Conservation (phyloP, 2,329 filamentous ascomycete genomes). For the Fusarium sp. region DNA sequence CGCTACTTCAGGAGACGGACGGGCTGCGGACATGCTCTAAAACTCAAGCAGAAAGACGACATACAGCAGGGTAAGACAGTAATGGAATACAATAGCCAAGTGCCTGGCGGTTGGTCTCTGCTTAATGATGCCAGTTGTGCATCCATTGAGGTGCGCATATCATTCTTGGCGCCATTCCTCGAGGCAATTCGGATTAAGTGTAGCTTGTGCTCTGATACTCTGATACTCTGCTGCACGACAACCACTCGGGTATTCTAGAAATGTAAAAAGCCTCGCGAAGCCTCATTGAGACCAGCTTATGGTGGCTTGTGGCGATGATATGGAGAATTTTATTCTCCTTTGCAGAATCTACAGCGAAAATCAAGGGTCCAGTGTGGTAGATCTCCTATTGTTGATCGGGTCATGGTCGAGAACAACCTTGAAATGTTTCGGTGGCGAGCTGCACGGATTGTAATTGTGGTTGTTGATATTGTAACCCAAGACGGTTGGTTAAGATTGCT, state of each 20-base stretch:
- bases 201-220: not conserved
- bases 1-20: constrained; percentile 20
- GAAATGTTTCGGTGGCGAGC: constrained; percentile 31
- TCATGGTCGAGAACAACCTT: constrained; percentile 10
- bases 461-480: constrained; percentile 12
- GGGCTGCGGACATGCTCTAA: constrained; percentile 2
- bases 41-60: constrained; percentile 19
- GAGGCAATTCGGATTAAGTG: constrained; percentile 15
- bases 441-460: constrained; percentile 22
- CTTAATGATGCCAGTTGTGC: not conserved
- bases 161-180: constrained; percentile 22
- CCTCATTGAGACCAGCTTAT: not conserved
- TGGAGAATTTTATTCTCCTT: constrained; percentile 15
- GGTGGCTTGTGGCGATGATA: constrained; percentile 28
- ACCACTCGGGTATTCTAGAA: constrained; percentile 7
- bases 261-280: not conserved
- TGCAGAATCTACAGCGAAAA: constrained; percentile 18
- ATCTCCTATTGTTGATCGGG: constrained; percentile 29
- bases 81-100: constrained; percentile 18
- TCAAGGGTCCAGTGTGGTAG: constrained; percentile 30
- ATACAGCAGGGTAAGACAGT: constrained; percentile 8
- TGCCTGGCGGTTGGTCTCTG: constrained; percentile 21
- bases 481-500: constrained; percentile 9
- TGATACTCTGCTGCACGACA: not conserved
- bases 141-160: constrained; percentile 9